Evolutionary conservation across 2,329 filamentous ascomycete species (phyloP).

Genomic region (Nectriaceae sp.): DNA sequence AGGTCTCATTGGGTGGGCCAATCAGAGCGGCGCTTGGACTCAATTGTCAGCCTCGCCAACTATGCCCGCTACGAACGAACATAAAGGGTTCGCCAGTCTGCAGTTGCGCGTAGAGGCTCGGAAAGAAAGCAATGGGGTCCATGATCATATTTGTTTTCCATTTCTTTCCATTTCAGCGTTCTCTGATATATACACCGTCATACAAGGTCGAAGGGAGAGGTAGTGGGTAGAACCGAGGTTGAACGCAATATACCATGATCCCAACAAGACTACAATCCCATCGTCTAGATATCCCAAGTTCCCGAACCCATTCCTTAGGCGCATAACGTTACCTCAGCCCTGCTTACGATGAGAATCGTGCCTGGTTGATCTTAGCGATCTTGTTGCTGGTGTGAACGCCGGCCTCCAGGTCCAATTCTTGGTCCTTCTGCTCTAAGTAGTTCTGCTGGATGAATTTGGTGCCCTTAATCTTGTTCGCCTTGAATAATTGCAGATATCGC

Average conservation of each 20-base stretch:
- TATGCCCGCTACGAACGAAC: slow-evolving; percentile 6
- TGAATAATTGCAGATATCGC: slow-evolving; percentile 76
- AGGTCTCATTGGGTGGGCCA: slow-evolving; percentile 24
- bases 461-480: slow-evolving; percentile 75
- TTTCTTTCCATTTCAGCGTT: slow-evolving; percentile 28
- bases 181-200: slow-evolving; percentile 37
- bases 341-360: slow-evolving; percentile 33
- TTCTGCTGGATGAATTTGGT: slow-evolving; percentile 81
- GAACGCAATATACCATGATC: slow-evolving; percentile 18
- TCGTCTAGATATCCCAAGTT: slow-evolving; percentile 21
- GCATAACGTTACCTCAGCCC: not conserved
- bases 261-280: slow-evolving; percentile 19
- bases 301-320: slow-evolving; percentile 8
- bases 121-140: slow-evolving; percentile 2
- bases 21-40: slow-evolving; percentile 21
- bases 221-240: slow-evolving; percentile 18
- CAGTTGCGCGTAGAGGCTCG: not conserved
- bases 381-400: slow-evolving; percentile 43
- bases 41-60: slow-evolving; percentile 31
- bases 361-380: slow-evolving; percentile 40
- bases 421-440: slow-evolving; percentile 60
- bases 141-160: slow-evolving; percentile 7
- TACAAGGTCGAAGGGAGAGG: slow-evolving; percentile 30
- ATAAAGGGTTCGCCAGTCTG: not conserved
- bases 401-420: slow-evolving; percentile 39